Evolutionary conservation across 1,284 basidiomycete genomes (phyloP), one percentile per base, ranked within the genome.

Genomic region (Pyrrhoderma noxium): DNA sequence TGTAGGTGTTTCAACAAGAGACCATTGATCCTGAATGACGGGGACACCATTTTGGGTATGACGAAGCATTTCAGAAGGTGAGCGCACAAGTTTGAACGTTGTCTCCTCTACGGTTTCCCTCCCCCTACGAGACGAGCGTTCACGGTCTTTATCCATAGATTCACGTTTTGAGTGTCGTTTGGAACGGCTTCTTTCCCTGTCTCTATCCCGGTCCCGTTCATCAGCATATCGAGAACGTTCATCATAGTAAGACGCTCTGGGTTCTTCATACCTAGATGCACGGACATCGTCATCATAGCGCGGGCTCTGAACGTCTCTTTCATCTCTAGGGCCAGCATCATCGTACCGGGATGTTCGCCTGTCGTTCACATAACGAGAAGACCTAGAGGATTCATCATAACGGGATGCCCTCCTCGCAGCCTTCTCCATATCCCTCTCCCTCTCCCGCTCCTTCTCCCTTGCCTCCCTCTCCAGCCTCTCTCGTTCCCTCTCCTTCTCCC

Each of bases 341-440:
- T 44, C 42, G n/a, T 44, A 44, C 8, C 42, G 42, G 3, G 42
- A 44, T 8, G 48, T 41, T 16, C 48, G 38, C 39, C 40, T 31
- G 8, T 46, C 45, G 22, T 43, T 11, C 7, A 18, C 38, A 40
- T 40, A 40, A 7, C 38, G 38, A 7, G 38, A 40, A 18, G 38
- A 40, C 38, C 45, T 31, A 31, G 27, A 31, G 5, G 27, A 11
- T 31, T 31, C 27, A 31, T 31, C 27, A 31, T 31, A 11, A 31
- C 11, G 27, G 27, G 27, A 31, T 11, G 27, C 27, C 27, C 27
- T 59, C 61, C 59, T 52, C 55, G 59, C 61, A 59, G 61, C 60
- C 57, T 68, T 73, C 52, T 58, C 65, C 68, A 65, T 52, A 4
- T 47, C 52, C 27, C 57, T 57, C 13, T 57, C 49, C 35, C 36